phyloP scores from a whole-genome alignment of 2,329 filamentous ascomycete genomes.

The Exophiala calicioides region DNA sequence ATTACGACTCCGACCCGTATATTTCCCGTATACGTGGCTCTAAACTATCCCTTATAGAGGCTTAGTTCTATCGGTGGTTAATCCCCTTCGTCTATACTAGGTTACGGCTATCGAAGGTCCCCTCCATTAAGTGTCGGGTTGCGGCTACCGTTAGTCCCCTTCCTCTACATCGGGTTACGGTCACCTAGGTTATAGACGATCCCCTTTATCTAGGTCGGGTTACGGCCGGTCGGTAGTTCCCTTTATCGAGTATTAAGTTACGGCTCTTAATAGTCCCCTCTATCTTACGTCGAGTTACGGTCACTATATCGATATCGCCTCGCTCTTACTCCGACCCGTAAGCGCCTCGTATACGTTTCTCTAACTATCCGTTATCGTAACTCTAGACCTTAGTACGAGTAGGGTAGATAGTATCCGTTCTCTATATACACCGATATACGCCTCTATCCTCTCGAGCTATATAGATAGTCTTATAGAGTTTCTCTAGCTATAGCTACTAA shows the following conservation, averaged over 20 bases:
- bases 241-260: not conserved
- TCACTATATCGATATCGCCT: not conserved
- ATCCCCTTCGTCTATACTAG: not conserved
- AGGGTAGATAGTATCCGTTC: conserved; percentile 8
- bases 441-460: conserved; percentile 8
- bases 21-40: conserved; percentile 3
- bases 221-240: not conserved
- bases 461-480: conserved; percentile 4
- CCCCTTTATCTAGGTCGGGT: not conserved
- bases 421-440: conserved; percentile 3
- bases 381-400: not conserved
- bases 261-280: not conserved
- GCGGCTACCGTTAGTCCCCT: conserved; percentile 1
- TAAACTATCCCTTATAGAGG: conserved; percentile 5
- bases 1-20: conserved; percentile 7
- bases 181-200: conserved; percentile 4
- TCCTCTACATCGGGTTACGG: conserved; percentile 5
- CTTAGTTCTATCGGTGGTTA: not conserved
- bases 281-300: conserved; percentile 4
- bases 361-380: conserved; percentile 1
- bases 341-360: conserved; percentile 4
- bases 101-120: not conserved
- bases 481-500: conserved; percentile 6
- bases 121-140: not conserved
- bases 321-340: conserved; percentile 4